phyloP scores from a whole-genome alignment of 2,329 filamentous ascomycete species.

The Aureobasidium sp. region DNA sequence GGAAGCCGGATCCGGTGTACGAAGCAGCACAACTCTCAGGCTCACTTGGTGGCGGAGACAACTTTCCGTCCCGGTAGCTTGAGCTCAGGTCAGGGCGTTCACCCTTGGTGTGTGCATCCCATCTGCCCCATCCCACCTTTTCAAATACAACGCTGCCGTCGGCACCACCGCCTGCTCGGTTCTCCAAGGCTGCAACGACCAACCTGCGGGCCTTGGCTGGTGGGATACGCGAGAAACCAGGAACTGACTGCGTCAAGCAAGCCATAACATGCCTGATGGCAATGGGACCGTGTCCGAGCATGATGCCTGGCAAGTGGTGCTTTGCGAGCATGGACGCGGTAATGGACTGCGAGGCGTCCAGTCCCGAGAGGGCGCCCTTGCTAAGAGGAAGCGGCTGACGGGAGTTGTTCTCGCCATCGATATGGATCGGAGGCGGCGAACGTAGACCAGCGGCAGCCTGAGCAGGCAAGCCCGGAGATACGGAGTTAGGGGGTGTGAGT shows the following conservation, averaged over 20 bases:
- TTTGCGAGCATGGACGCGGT: constrained; percentile 78
- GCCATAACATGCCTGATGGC: constrained; percentile 95
- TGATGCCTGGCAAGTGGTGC: constrained; percentile 81
- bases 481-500: constrained; percentile 89
- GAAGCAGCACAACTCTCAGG: constrained; percentile 29
- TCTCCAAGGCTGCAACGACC: constrained; percentile 86
- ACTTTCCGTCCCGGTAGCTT: constrained; percentile 26
- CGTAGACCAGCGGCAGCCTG: constrained; percentile 47
- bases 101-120: constrained; percentile 73
- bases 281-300: constrained; percentile 80
- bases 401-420: constrained; percentile 63
- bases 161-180: constrained; percentile 52
- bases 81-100: constrained; percentile 38
- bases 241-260: constrained; percentile 84
- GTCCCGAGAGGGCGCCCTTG: constrained; percentile 43
- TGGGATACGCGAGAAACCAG: constrained; percentile 81
- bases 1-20: constrained; percentile 25
- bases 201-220: constrained; percentile 83
- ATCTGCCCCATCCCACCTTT: constrained; percentile 95
- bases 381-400: constrained; percentile 35
- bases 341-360: constrained; percentile 73
- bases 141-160: constrained; percentile 74
- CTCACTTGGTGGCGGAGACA: constrained; percentile 45
- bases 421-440: constrained; percentile 39
- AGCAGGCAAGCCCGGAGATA: constrained; percentile 78